Evolutionary conservation across 306 rosid species (phyloP), one percentile per base, ranked within the genome.

Genomic region (Sesbania bispinosa): DNA sequence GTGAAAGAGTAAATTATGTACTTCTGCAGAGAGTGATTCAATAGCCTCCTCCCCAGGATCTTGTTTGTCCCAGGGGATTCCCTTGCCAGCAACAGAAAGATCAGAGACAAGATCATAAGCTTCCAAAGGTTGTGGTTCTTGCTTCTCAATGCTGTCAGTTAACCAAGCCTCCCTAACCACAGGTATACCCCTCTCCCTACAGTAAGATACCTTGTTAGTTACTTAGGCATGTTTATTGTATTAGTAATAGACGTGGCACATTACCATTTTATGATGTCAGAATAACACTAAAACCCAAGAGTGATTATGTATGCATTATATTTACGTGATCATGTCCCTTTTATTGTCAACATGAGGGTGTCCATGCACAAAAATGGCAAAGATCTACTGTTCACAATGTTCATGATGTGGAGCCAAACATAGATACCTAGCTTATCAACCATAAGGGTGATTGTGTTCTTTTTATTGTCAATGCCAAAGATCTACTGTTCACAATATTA

Each of bases 51-150:
- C 96, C 14, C 78, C 82, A 55, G 97, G 90, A 79, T 87, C 90
- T 75, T 77, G 93, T 75, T 90, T 88, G 54, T 89, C 89, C 97
- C 96, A 83, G 3, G 98, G 89, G 35, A 88, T 85, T 74, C 94
- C 94, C 79, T 71, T 88, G 10, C 96, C 88, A 2, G 68, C 89
- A 15, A 81, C 90, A 35, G 90, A 79, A 63, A 94, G 89, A 83
- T 94, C 92, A 53, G 86, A 63, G 42, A 82, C 87, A 69, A 94
- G 59, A 41, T 94, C 96, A 76, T 89, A 94, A 32, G 87, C 86
- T 68, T 89, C 87, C 30, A 90, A 82, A 43, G 97, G 97, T 74
- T 86, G 98, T 0, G 88, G 77, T 72, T 89, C 95, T 79, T 89
- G 93, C 65, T 87, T 90, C 73, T 89, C 86, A 1, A 90, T 94